A percentile compares a stretch with the other conserved stretches of the same genome.
Evolutionary conservation across 73 alveolate species (phyloP).

Genomic region (Paramecium octaurelia): DNA sequence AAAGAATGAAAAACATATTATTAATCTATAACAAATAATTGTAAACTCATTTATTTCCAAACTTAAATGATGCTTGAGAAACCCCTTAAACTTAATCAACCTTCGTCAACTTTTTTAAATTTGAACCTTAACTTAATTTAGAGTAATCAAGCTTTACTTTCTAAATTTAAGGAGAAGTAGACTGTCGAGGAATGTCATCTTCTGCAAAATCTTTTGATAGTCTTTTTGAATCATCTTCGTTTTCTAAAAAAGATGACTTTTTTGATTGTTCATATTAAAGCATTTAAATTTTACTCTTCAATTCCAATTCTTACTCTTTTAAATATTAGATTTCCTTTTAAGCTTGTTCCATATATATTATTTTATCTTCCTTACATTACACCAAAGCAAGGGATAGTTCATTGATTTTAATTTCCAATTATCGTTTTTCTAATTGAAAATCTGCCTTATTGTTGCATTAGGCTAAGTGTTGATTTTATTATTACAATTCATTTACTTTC

Average conservation of each 20-base stretch:
- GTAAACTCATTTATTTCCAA: slow-evolving; percentile 30
- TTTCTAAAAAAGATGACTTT: not conserved
- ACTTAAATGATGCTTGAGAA: slow-evolving; percentile 5
- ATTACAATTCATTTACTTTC: not conserved
- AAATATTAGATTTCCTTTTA: not conserved
- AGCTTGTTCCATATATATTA: not conserved
- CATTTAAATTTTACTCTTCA: not conserved
- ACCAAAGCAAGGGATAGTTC: slow-evolving; percentile 17
- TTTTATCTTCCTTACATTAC: slow-evolving; percentile 25
- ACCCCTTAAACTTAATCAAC: slow-evolving; percentile 3
- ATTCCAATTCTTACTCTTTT: slow-evolving; percentile 5
- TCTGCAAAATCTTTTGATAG: not conserved
- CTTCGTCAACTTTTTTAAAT: not conserved
- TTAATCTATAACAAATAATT: not conserved
- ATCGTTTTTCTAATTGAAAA: not conserved
- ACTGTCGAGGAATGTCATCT: not conserved
- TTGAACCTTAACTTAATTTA: not conserved
- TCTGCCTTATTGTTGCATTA: not conserved
- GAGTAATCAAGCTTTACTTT: not conserved
- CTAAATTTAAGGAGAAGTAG: not conserved
- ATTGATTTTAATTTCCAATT: not conserved
- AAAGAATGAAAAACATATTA: not conserved
- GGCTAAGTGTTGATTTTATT: not conserved
- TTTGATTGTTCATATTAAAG: not conserved
- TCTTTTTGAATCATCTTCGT: not conserved